Base-by-base conservation (phyloP, 2,329 filamentous ascomycete genomes). In the Nothophaeocryptopus gaeumannii region DNA sequence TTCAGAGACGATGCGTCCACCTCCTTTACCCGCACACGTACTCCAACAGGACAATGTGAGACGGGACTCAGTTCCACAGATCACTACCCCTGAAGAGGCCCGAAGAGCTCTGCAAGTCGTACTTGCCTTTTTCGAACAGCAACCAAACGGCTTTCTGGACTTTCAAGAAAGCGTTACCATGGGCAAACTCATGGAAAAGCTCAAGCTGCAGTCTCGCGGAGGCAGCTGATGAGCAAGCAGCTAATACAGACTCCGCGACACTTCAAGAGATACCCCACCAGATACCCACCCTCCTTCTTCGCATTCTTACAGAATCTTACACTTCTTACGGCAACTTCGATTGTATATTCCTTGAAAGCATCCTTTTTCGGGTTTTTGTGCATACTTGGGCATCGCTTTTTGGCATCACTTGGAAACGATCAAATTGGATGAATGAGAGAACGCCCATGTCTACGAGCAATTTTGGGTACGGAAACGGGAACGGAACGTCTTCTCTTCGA, bases 81-180 rank as follows among this genome's bases (percentile, higher is more conserved):
- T 79, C 71, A 86, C 86, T 1, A 89, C 85, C 0, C 87, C 90
- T 59, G 90, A 96, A 60, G 90, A 97, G 67, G 91, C 91, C 3
- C 81, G 88, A 34, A 80, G 83, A 44, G 92, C 91, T 1, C 79
- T 95, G 4, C 85, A 92, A 62, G 84, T 91, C 2, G 81, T 96
- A 14, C 80, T 95, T 67, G 85, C 73, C 53, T 96, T 92, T 65
- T 86, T 96, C 67, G 81, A 89, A 60, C 83, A 84, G 53, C 81
- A 86, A 58, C 82, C 84, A 0, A 74, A 70, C 15, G 85, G 83
- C 1, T 80, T 89, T 30, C 81, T 88, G 12, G 88, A 93, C 63
- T 81, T 89, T 39, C 80, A 81, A 61, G 91, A 96, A 56, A 91
- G 86, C 66, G 70, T 88, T 56, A 82, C 83, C 2, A 83, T 96